Conservation (phyloP, 768 basidiomycete genomes). For the Arthromyces matolae region DNA sequence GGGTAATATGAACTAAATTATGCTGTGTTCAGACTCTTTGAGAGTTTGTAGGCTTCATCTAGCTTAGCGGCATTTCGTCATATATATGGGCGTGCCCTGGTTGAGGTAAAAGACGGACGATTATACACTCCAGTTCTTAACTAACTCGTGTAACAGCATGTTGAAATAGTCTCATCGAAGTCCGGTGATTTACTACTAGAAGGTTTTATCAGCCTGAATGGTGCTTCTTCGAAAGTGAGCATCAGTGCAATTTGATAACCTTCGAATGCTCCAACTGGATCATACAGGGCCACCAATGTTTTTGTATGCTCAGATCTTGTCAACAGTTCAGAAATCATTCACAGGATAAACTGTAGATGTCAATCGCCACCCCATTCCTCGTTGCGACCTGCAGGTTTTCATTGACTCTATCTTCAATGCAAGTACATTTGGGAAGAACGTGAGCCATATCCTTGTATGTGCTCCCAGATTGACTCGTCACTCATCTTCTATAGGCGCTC, state of each 20-base stretch:
- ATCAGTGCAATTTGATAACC: not conserved
- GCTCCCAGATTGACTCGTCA: too few species aligned
- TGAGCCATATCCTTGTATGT: slow-evolving; percentile 31
- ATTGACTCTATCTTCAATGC: slow-evolving; percentile 64
- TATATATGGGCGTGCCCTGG: slow-evolving; percentile 69
- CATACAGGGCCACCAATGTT: slow-evolving; percentile 73
- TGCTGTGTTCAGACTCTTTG: not conserved
- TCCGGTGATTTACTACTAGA: slow-evolving; percentile 53
- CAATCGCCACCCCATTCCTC: slow-evolving; percentile 68
- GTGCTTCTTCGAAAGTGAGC: slow-evolving; percentile 67
- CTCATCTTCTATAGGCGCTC: too few species aligned
- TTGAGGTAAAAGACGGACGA: slow-evolving; percentile 44
- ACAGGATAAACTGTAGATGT: slow-evolving; percentile 49
- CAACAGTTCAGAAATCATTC: not conserved
- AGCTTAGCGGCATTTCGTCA: slow-evolving; percentile 66
- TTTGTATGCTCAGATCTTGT: slow-evolving; percentile 54
- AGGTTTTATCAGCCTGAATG: slow-evolving; percentile 84
- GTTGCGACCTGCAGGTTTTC: slow-evolving; percentile 61
- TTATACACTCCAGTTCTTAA: not conserved
- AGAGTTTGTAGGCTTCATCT: slow-evolving; percentile 51
- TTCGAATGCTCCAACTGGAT: slow-evolving; percentile 11
- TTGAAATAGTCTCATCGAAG: slow-evolving; percentile 55
- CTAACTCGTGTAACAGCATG: slow-evolving; percentile 43
- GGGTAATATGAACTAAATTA: slow-evolving; percentile 40
- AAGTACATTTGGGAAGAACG: slow-evolving; percentile 75